Evolutionary conservation across 768 basidiomycete genomes (phyloP), one percentile per base, ranked within the genome.

Genomic region (Tremella yokohamensis): DNA sequence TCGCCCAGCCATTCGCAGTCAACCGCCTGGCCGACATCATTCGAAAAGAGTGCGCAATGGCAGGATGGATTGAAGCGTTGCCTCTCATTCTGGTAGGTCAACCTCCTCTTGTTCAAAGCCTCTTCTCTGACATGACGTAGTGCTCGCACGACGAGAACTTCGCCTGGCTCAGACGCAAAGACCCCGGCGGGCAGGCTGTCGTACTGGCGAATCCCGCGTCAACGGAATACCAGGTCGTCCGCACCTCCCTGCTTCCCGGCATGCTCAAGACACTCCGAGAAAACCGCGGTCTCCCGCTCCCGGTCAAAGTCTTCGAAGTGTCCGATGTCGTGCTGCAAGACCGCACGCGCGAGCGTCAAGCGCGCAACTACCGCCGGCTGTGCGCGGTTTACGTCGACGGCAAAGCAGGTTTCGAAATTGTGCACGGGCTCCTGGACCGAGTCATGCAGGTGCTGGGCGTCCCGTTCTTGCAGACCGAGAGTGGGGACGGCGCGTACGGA

Each of bases 141-240:
- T 99, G 94, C 79, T 97, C 94, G 11, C 91, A 92, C 70, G 94
- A 97, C 77, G 96, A 99, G 79, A 98, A 97, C 79, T 99, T 97
- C 72, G 87, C 84, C 50, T 92, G 85, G 81, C 81, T 99, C 62
- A 96, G 96, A 79, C 87, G 86, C 58, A 71, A 79, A 26, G 94
- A 98, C 76, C 87, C 89, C 63, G 85, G 85, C 40, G 83, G 83
- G 37, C 82, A 83, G 19, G 94, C 88, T 1, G 85, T 98, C 61
- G 88, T 87, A 68, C 90, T 98, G 60, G 91, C 88, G 57, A 99
- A 99, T 78, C 96, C 96, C 0, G 97, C 96, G 79, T 90, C 96
- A 20, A 83, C 90, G 64, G 96, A 98, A 76, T 98, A 96, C 79
- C 96, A 99, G 79, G 88, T 98, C 57, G 91, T 98, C 44, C 88